These are phyloP conservation scores for Tardiomyces digboiensis DNA, from an alignment of 1,139 yeast species.

Conservation along the genomic window DNA sequence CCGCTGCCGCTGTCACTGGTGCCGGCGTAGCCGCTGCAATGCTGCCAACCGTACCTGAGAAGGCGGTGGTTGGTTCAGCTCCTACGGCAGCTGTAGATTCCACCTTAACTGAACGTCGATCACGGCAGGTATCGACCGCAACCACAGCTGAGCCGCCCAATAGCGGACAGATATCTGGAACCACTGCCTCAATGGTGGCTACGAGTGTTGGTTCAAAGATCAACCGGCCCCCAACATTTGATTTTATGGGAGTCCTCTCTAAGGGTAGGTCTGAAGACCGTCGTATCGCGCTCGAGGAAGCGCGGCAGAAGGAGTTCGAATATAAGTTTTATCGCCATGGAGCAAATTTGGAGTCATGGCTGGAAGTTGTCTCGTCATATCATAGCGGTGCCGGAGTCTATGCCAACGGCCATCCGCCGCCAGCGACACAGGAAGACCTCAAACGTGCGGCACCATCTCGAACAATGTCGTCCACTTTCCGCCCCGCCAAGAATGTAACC, in stretches of 20 bases:
- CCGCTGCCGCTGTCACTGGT: background rate
- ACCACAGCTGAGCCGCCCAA: background rate
- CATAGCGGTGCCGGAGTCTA: slow-evolving; percentile 15
- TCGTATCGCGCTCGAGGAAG: slow-evolving; percentile 20
- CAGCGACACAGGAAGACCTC: slow-evolving; percentile 8
- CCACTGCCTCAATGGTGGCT: background rate
- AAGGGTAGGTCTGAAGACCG: slow-evolving; percentile 19
- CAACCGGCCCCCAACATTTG: slow-evolving; percentile 26
- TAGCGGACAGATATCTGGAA: background rate
- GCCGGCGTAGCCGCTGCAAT: slow-evolving; percentile 3
- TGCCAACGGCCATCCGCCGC: slow-evolving; percentile 23
- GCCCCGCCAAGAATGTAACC: slow-evolving; percentile 10
- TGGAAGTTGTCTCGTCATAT: slow-evolving; percentile 11
- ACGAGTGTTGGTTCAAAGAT: slow-evolving; percentile 7
- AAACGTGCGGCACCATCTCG: slow-evolving; percentile 14
- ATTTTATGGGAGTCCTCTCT: slow-evolving; percentile 23
- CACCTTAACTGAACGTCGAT: slow-evolving; percentile 1
- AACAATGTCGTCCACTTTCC: slow-evolving; percentile 10
- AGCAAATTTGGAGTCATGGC: slow-evolving; percentile 28
- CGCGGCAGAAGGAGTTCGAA: slow-evolving; percentile 20
- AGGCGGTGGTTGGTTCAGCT: background rate
- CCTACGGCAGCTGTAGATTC: background rate
- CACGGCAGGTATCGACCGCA: slow-evolving; percentile 1
- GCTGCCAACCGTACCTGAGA: background rate
- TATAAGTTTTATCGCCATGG: slow-evolving; percentile 13